Conservation (phyloP, 306 rosid species). For the Senna tora region DNA sequence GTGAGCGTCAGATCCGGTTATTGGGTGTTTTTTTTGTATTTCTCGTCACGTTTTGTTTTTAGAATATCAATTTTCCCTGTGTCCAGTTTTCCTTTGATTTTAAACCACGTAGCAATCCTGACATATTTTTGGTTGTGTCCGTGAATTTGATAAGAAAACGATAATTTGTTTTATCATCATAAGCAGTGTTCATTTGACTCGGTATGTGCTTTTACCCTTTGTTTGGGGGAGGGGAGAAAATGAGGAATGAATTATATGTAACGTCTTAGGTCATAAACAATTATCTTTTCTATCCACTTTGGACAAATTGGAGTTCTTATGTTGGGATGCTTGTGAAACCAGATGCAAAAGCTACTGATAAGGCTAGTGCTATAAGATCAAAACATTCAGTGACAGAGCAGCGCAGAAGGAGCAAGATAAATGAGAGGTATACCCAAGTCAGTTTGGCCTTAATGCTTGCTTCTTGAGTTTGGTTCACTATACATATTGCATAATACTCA, state of each 20-base stretch:
- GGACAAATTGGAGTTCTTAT: slow-evolving; percentile 35
- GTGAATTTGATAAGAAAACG: neutral
- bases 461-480: neutral
- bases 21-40: slow-evolving; percentile 30
- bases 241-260: neutral
- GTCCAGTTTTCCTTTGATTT: slow-evolving; percentile 5
- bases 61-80: neutral
- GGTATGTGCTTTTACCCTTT: slow-evolving; percentile 18
- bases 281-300: neutral
- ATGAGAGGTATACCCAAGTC: slow-evolving; percentile 74
- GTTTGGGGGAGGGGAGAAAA: neutral
- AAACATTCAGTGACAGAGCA: slow-evolving; percentile 99
- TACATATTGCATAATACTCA: neutral
- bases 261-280: neutral
- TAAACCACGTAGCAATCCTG: neutral
- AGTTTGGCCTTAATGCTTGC: neutral
- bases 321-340: slow-evolving; percentile 40
- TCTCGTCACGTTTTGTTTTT: too few species aligned
- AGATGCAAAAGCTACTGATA: slow-evolving; percentile 81
- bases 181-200: slow-evolving; percentile 31
- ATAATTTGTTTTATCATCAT: neutral
- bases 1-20: slow-evolving; percentile 54
- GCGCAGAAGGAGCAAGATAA: slow-evolving; percentile 99
- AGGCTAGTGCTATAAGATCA: slow-evolving; percentile 80
- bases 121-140: neutral